Percentiles rank a stretch among this genome's conserved stretches.
Evolutionary conservation across 1,139 yeast species (phyloP).

Genomic region (Meyerozyma carpophila): DNA sequence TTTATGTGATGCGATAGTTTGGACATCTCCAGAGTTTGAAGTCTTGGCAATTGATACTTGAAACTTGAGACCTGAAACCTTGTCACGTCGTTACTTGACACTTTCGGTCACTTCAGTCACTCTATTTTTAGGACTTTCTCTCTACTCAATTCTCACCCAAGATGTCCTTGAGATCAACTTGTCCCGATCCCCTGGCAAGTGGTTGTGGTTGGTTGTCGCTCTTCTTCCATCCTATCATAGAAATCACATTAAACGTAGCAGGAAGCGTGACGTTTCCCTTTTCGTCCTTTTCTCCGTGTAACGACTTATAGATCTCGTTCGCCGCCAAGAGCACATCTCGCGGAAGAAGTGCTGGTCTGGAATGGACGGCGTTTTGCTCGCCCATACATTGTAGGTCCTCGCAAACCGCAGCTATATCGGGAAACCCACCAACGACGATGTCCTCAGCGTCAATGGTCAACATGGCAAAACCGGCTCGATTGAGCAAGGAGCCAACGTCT

Average conservation of each 20-base stretch:
- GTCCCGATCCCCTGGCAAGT: constrained; percentile 65
- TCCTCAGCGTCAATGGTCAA: constrained; percentile 84
- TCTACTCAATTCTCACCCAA: constrained; percentile 14
- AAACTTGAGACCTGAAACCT: too few species aligned
- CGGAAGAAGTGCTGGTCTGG: constrained; percentile 51
- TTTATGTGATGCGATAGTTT: not conserved
- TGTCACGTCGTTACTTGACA: too few species aligned
- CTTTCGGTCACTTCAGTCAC: too few species aligned
- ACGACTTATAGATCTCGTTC: constrained; percentile 62
- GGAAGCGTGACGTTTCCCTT: constrained; percentile 44
- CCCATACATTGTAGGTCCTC: constrained; percentile 80
- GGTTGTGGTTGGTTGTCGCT: constrained; percentile 68
- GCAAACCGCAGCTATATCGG: constrained; percentile 62
- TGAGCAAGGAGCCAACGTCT: constrained; percentile 70
- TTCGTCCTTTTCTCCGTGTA: constrained; percentile 62
- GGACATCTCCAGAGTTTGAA: too few species aligned
- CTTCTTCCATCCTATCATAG: constrained; percentile 89
- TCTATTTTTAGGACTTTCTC: not conserved
- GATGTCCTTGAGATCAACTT: constrained; percentile 61
- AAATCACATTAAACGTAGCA: constrained; percentile 67
- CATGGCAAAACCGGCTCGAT: constrained; percentile 72
- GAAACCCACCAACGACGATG: constrained; percentile 72
- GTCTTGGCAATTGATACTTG: too few species aligned
- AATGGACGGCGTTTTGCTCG: constrained; percentile 67
- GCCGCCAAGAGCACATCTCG: constrained; percentile 70